These are phyloP conservation scores for Polygonum maritimum DNA, from an alignment of 148 eudicot species.

Conservation along the genomic window DNA sequence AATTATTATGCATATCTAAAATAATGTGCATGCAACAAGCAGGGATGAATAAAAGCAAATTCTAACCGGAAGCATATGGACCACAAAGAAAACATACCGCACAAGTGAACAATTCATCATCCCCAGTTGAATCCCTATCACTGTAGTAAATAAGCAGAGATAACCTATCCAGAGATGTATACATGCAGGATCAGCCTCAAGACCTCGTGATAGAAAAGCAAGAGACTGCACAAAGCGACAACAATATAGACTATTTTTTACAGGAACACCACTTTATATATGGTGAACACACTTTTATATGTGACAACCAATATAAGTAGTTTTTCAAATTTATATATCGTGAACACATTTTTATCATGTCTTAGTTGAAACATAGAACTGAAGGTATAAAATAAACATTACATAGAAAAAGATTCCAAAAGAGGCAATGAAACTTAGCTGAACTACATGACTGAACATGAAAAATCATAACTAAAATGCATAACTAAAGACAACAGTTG, in stretches of 20 bases:
- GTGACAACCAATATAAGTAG: not conserved
- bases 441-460: no score
- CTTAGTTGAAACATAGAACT: no score
- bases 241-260: not conserved
- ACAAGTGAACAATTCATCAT: slow-evolving; percentile 45
- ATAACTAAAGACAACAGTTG: no score
- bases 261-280: slow-evolving; percentile 1
- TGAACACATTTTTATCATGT: no score
- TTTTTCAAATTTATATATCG: no score
- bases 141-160: slow-evolving; percentile 54
- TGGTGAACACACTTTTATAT: not conserved
- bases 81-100: slow-evolving; percentile 44
- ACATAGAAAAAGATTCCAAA: no score
- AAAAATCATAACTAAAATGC: no score
- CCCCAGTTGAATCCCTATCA: slow-evolving; percentile 27
- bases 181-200: slow-evolving; percentile 45
- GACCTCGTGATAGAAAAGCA: slow-evolving; percentile 49
- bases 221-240: slow-evolving; percentile 42
- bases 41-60: not conserved
- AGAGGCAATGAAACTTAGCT: no score
- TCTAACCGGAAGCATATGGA: not conserved
- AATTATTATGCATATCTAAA: not conserved
- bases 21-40: not conserved
- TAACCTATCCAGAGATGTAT: slow-evolving; percentile 52
- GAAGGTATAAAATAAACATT: no score